These are phyloP conservation scores for Apophysomyces trapeziformis DNA, from an alignment of 371 early-diverging fungal species.

Conservation along the genomic window DNA sequence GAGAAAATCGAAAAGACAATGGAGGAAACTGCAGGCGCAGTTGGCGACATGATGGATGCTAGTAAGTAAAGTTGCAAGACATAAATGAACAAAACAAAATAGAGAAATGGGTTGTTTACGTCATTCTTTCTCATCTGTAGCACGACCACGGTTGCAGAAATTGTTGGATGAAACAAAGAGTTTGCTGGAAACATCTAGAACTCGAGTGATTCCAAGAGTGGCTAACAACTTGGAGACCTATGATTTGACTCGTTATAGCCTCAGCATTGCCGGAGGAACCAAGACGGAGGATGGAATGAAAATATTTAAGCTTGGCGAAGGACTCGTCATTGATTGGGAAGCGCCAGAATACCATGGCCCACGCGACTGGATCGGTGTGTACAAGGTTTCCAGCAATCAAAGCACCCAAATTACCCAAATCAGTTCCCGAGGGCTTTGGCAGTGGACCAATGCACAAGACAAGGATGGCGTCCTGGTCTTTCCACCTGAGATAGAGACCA, in stretches of 20 bases:
- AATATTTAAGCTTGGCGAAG: constrained; percentile 69
- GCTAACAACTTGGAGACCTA: constrained; percentile 55
- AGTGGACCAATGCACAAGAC: constrained; percentile 38
- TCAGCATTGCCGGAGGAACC: constrained; percentile 26
- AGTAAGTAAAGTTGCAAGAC: not conserved
- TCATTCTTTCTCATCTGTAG: not conserved
- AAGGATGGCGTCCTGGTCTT: constrained; percentile 21
- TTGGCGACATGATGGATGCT: constrained; percentile 48
- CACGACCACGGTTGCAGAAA: constrained; percentile 61
- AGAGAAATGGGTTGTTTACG: not conserved
- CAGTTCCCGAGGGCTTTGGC: constrained; percentile 74
- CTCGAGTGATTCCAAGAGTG: constrained; percentile 43
- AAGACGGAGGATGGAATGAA: constrained; percentile 13
- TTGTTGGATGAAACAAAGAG: constrained; percentile 61
- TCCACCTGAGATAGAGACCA: constrained; percentile 28
- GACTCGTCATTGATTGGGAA: constrained; percentile 72
- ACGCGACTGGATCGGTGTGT: constrained; percentile 95
- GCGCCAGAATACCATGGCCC: constrained; percentile 72
- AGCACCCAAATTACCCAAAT: constrained; percentile 74
- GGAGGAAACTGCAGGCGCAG: constrained; percentile 60
- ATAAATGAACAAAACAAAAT: not conserved
- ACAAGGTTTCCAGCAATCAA: constrained; percentile 76
- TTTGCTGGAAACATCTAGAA: constrained; percentile 53
- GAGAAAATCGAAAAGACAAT: constrained; percentile 64
- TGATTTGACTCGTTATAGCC: constrained; percentile 54